Base-by-base conservation (phyloP, 2,329 filamentous ascomycete genomes). In the Colletotrichum tofieldiae region DNA sequence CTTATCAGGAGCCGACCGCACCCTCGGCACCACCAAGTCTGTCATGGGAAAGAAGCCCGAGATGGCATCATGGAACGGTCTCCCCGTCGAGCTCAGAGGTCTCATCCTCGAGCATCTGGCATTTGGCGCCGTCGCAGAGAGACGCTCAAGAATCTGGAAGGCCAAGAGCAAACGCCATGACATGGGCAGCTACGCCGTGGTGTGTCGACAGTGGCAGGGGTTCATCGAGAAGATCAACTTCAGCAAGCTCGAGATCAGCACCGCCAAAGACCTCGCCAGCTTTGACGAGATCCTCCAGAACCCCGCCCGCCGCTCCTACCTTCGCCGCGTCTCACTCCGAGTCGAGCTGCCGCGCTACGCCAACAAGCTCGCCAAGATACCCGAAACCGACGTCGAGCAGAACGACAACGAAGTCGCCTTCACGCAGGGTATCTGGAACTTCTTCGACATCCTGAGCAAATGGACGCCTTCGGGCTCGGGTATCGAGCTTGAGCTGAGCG, bases 181-280 rank as follows among this genome's bases (percentile, higher is more conserved):
- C 60, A 72, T 72, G 70, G 65, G 76, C 29, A 72, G 73, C 54
- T 77, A 77, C 49, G 77, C 77, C n/a, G 74, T 76, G 8, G 77
- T 79, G 39, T 77, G 76, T 65, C 59, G 60, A 43, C 74, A 78
- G 39, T 79, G 78, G 78, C 77, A 77, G 23, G 72, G 72, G 3
- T 67, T 73, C 43, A 73, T 79, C 43, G 78, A 79, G 67, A 71
- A 74, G 59, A 62, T 74, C 69, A 77, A 73, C 64, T 79, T 79
- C 68, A 62, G 56, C 18, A 64, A 67, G 9, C 71, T 79, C 58
- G 67, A 73, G 14, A 61, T 79, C 49, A 70, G 71, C 49, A 70
- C 68, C 18, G 56, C 47, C 11, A 72, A 65, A 54, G 74, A 77
- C 43, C 65, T 78, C 39, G 23, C 65, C 55, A 61, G 73, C 6